These are phyloP conservation scores for Ensete ventricosum DNA, from an alignment of 176 grass and related monocot genomes.

Conservation along the genomic window DNA sequence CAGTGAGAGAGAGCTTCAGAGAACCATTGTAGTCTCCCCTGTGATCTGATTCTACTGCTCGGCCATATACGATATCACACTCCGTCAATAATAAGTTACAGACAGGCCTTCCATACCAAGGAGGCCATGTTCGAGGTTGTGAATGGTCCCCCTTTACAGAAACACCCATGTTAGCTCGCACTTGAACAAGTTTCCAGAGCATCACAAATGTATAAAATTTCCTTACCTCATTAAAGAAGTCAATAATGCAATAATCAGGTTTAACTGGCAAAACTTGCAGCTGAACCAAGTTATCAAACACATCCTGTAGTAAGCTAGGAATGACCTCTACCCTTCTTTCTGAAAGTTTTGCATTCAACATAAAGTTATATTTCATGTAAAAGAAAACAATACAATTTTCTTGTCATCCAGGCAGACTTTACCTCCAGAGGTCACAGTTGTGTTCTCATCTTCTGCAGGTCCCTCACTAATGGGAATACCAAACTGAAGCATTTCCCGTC, in stretches of 20 bases:
- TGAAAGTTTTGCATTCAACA: constrained; percentile 27
- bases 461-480: constrained; percentile 63
- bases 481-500: constrained; percentile 83
- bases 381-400: not conserved
- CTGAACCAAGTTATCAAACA: constrained; percentile 54
- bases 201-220: constrained; percentile 4
- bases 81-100: constrained; percentile 84
- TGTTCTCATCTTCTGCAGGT: constrained; percentile 59
- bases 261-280: constrained; percentile 54
- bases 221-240: constrained; percentile 79
- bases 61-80: constrained; percentile 86
- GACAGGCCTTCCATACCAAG: constrained; percentile 79
- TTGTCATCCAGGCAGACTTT: constrained; percentile 10
- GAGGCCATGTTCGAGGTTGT: constrained; percentile 48
- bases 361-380: no score
- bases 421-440: constrained; percentile 20
- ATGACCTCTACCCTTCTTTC: constrained; percentile 62
- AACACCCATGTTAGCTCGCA: not conserved
- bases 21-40: constrained; percentile 64
- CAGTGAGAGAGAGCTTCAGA: constrained; percentile 59
- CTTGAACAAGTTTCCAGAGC: not conserved
- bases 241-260: constrained; percentile 88
- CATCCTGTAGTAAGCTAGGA: constrained; percentile 57
- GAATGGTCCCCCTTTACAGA: constrained; percentile 28
- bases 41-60: constrained; percentile 46